Percentiles rank a stretch among this genome's conserved stretches.
Evolutionary conservation across 768 basidiomycete species (phyloP).

Genomic region (Sporobolomyces pararoseus): DNA sequence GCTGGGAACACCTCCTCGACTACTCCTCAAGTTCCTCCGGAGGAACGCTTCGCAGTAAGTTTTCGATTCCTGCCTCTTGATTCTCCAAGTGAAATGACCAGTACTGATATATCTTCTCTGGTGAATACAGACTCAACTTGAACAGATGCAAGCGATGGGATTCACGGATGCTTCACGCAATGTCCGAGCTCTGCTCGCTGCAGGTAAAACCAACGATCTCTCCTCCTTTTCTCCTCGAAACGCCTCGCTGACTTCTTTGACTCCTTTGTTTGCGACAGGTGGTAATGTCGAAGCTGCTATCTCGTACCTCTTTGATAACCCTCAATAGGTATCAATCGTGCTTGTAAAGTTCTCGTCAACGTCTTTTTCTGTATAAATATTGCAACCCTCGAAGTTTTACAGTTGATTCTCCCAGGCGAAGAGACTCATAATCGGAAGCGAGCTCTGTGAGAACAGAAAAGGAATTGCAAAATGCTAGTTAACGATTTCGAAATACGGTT

Average conservation of each 20-base stretch:
- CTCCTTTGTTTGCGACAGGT: neutral
- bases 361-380: no score
- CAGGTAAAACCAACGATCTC: conserved; percentile 61
- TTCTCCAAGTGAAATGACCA: neutral
- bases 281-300: conserved; percentile 13
- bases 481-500: no score
- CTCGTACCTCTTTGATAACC: conserved; percentile 14
- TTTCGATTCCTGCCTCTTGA: neutral
- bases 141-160: conserved; percentile 89
- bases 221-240: neutral
- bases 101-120: neutral
- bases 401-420: no score
- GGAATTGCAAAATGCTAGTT: no score
- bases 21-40: conserved; percentile 56
- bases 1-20: conserved; percentile 33
- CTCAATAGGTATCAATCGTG: neutral
- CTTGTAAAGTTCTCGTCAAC: no score
- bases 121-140: conserved; percentile 53
- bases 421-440: no score
- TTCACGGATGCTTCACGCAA: conserved; percentile 86
- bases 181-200: conserved; percentile 78
- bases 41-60: conserved; percentile 81
- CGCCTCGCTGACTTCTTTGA: neutral
- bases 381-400: no score
- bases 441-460: no score